These are phyloP conservation scores for Sugiyamaella floridensis DNA, from an alignment of 805 yeast species.

Conservation along the genomic window DNA sequence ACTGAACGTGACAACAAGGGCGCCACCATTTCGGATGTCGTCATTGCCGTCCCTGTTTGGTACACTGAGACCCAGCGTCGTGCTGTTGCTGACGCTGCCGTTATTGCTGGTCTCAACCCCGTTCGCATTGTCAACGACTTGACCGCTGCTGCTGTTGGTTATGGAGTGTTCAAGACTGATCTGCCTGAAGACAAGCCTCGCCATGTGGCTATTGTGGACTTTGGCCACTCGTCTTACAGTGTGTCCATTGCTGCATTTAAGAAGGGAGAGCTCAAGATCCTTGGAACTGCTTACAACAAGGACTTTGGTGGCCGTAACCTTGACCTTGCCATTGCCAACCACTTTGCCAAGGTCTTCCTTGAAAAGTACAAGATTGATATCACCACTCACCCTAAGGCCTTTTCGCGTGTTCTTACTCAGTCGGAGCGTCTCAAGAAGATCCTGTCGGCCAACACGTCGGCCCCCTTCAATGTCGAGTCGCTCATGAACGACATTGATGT, in stretches of 20 bases:
- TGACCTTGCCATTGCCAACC: constrained; percentile 88
- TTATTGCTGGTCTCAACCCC: constrained; percentile 94
- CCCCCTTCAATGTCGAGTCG: constrained; percentile 93
- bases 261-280: constrained; percentile 90
- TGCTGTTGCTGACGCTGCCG: constrained; percentile 91
- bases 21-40: constrained; percentile 74
- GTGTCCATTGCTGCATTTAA: constrained; percentile 85
- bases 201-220: constrained; percentile 88
- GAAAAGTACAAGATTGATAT: constrained; percentile 90
- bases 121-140: constrained; percentile 96
- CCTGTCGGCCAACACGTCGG: constrained; percentile 88
- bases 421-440: constrained; percentile 94
- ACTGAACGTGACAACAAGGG: constrained; percentile 71
- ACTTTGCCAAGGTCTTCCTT: constrained; percentile 89
- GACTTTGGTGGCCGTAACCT: constrained; percentile 98
- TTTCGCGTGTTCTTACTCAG: constrained; percentile 83
- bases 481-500: constrained; percentile 97
- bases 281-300: constrained; percentile 89
- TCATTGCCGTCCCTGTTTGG: constrained; percentile 95
- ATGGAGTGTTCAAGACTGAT: constrained; percentile 97
- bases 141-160: constrained; percentile 98
- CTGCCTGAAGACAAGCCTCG: constrained; percentile 90
- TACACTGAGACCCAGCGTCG: constrained; percentile 95
- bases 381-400: constrained; percentile 87
- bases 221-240: constrained; percentile 94